Percentiles rank a stretch among this genome's conserved stretches.
Conservation (phyloP, 2,329 filamentous ascomycete species). For the Colletotrichum graminicola region DNA sequence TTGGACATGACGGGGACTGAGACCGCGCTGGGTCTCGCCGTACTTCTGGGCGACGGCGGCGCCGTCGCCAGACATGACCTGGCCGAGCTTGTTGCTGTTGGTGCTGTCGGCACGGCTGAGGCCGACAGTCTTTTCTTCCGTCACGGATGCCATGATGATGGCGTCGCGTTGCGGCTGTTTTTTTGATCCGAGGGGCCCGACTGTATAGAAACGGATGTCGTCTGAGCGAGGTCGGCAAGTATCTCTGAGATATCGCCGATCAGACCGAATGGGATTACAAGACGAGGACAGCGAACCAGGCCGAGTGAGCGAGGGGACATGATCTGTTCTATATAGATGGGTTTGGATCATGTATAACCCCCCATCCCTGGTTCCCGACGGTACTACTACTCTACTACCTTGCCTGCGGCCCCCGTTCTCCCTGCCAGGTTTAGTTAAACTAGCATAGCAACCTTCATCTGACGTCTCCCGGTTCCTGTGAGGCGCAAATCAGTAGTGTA, state of each 20-base stretch:
- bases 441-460: slow-evolving; percentile 37
- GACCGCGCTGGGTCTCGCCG: slow-evolving; percentile 51
- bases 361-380: neutral
- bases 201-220: slow-evolving; percentile 17
- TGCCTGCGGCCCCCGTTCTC: slow-evolving; percentile 9
- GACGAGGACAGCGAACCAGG: neutral
- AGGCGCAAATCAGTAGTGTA: slow-evolving; percentile 1
- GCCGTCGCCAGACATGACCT: slow-evolving; percentile 29
- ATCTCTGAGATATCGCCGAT: slow-evolving; percentile 17
- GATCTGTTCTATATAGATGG: slow-evolving; percentile 25
- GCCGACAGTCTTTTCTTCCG: slow-evolving; percentile 40
- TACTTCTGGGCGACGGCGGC: slow-evolving; percentile 44
- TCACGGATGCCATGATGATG: slow-evolving; percentile 30
- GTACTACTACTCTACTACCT: neutral
- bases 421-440: neutral
- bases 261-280: slow-evolving; percentile 22
- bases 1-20: slow-evolving; percentile 59
- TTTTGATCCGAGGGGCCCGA: neutral
- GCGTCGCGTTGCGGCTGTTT: neutral
- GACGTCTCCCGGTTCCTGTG: slow-evolving; percentile 37
- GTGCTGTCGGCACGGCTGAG: slow-evolving; percentile 38
- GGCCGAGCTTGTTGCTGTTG: slow-evolving; percentile 39
- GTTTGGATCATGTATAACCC: neutral
- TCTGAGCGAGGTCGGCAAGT: slow-evolving; percentile 20
- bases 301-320: neutral